Base-by-base conservation (phyloP, 805 yeast genomes). In the Saccharomycopsis vini region DNA sequence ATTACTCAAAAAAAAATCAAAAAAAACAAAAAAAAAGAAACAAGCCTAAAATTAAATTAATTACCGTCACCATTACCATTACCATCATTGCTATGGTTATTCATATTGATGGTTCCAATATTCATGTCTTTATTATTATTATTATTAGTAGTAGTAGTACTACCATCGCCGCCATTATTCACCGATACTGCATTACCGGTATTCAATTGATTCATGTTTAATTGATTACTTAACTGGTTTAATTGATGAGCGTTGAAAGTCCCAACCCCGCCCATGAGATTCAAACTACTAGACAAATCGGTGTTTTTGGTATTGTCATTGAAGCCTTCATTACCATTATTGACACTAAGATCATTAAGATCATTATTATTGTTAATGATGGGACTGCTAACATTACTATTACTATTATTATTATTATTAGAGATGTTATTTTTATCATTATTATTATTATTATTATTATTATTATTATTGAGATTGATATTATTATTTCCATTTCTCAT, bases 161-260 rank as follows among this genome's bases (percentile, higher is more conserved):
- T n/a, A n/a, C n/a, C n/a, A n/a, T n/a, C n/a, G n/a, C n/a, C n/a
- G n/a, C n/a, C n/a, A 67, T 71, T 1, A 76, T 37, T 37, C n/a
- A n/a, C n/a, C n/a, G n/a, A n/a, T n/a, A n/a, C n/a, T n/a, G n/a
- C n/a, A 16, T 22, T 22, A 19, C 20, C 20, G 7, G 70, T 10
- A 37, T 23, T 23, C 19, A 36, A 15, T 15, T 42, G 33, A 26
- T 29, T 43, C 45, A 37, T 37, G 21, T 43, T 43, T 39, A 43
- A 37, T 21, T 43, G 45, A 22, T 21, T 37, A 19, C 42, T 37
- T 21, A 43, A 22, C 20, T 37, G 42, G 16, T 43, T 31, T 22
- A 43, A 22, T 30, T 43, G 45, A 13, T 36, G 42, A 20, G 45
- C 42, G 19, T 38, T 43, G 6, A 43, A 32, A 3, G 30, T 6